phyloP scores from a whole-genome alignment of 768 basidiomycete genomes.

The Russula olivacea region DNA sequence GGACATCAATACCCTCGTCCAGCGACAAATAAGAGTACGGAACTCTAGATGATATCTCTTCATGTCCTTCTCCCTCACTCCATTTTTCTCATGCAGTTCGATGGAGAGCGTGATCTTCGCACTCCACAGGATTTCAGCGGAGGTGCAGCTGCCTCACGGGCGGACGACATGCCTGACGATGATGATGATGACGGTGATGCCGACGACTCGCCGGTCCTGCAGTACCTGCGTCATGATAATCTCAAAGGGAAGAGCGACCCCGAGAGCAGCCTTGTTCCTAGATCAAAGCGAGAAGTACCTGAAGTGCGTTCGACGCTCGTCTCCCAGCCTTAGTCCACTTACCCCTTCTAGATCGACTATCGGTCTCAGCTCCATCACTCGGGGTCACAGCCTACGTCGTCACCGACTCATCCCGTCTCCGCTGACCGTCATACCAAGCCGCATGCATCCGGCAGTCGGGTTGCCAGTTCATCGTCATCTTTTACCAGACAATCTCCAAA shows the following conservation, averaged over 20 bases:
- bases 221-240: slow-evolving; percentile 23
- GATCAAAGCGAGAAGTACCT: slow-evolving; percentile 18
- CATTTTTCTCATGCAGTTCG: slow-evolving; percentile 34
- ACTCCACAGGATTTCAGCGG: slow-evolving; percentile 46
- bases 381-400: slow-evolving; percentile 2
- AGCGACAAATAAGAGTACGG: slow-evolving; percentile 54
- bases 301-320: slow-evolving; percentile 26
- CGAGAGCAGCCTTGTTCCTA: slow-evolving; percentile 16
- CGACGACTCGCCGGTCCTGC: slow-evolving; percentile 16
- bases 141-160: slow-evolving; percentile 26
- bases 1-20: slow-evolving; percentile 64
- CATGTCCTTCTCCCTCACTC: neutral
- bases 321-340: neutral
- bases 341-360: slow-evolving; percentile 25
- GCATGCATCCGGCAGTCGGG: slow-evolving; percentile 22
- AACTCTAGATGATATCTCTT: neutral
- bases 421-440: slow-evolving; percentile 29
- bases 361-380: slow-evolving; percentile 22
- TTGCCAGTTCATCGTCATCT: slow-evolving; percentile 9
- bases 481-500: slow-evolving; percentile 14
- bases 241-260: slow-evolving; percentile 20
- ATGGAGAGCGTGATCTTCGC: slow-evolving; percentile 46
- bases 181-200: slow-evolving; percentile 28
- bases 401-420: slow-evolving; percentile 29
- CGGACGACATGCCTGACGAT: slow-evolving; percentile 38